phyloP scores from a whole-genome alignment of 441 rosid genomes.

The Croton laevigatus region DNA sequence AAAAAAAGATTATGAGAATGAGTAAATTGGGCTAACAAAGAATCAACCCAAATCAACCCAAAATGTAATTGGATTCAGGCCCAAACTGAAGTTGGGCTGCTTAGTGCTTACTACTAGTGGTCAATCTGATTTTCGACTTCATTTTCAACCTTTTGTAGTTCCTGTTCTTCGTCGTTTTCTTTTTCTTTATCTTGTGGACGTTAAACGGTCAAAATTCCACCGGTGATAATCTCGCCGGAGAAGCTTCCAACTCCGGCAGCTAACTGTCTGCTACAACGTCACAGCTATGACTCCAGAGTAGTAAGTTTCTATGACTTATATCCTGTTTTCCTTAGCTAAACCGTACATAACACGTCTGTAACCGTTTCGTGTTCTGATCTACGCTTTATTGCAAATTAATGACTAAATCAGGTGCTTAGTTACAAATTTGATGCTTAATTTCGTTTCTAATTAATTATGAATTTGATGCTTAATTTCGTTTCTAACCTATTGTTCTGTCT shows the following conservation, averaged over 20 bases:
- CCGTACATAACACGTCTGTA: neutral
- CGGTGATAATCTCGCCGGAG: slow-evolving; percentile 6
- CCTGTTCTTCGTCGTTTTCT: neutral
- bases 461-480: neutral
- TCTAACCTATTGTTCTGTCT: neutral
- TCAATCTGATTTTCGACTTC: neutral
- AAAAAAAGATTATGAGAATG: too few relatives aligned
- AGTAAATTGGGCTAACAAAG: too few relatives aligned
- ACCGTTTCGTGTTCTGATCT: neutral
- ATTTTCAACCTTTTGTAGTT: neutral
- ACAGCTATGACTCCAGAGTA: slow-evolving; percentile 18
- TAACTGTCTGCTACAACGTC: neutral
- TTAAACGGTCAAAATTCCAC: neutral
- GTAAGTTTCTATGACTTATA: neutral
- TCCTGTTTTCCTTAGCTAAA: neutral
- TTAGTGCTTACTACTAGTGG: neutral
- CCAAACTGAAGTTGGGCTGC: too few relatives aligned
- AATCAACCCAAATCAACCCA: too few relatives aligned
- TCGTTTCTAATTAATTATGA: neutral
- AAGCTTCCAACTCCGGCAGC: neutral
- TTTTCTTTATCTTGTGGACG: neutral
- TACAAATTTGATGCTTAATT: neutral
- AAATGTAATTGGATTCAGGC: too few relatives aligned
- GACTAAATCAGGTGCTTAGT: neutral
- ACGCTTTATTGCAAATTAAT: neutral